Evolutionary conservation across 345 rosid species (phyloP).

Genomic region (Psidium friedrichsthalianum): DNA sequence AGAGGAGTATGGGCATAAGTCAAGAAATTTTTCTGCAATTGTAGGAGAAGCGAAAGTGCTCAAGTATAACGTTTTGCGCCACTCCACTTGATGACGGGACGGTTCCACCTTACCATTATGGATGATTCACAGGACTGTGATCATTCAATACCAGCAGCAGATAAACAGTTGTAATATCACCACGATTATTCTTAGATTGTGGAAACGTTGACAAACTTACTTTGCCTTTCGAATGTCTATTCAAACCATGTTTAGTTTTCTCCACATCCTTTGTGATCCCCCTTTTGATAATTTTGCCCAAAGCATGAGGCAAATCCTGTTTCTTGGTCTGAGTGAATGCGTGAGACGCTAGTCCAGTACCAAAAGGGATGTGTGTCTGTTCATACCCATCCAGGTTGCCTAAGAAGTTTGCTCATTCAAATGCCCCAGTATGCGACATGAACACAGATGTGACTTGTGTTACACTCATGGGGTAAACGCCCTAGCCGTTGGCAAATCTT

Average conservation of each 20-base stretch:
- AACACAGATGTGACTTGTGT: not conserved
- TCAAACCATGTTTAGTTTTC: not conserved
- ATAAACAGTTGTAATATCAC: not conserved
- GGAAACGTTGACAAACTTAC: not conserved
- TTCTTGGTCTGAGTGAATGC: not conserved
- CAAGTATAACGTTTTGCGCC: not conserved
- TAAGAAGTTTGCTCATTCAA: not conserved
- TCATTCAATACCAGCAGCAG: not conserved
- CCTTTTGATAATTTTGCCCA: not conserved
- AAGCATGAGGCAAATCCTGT: not conserved
- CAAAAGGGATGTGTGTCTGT: not conserved
- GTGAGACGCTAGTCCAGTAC: not conserved
- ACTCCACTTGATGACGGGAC: not conserved
- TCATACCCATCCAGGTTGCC: not conserved
- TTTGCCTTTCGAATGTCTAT: not conserved
- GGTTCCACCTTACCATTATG: not conserved
- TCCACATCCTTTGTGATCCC: too few relatives aligned
- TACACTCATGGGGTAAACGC: not conserved
- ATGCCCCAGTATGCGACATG: not conserved
- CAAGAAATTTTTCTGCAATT: not conserved
- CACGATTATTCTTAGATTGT: not conserved
- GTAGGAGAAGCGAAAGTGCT: not conserved
- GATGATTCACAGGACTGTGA: not conserved
- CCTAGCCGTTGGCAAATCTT: not conserved
- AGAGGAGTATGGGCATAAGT: constrained; percentile 78